phyloP scores from a whole-genome alignment of 2,329 filamentous ascomycete species.

The Penicillium janthinellum region DNA sequence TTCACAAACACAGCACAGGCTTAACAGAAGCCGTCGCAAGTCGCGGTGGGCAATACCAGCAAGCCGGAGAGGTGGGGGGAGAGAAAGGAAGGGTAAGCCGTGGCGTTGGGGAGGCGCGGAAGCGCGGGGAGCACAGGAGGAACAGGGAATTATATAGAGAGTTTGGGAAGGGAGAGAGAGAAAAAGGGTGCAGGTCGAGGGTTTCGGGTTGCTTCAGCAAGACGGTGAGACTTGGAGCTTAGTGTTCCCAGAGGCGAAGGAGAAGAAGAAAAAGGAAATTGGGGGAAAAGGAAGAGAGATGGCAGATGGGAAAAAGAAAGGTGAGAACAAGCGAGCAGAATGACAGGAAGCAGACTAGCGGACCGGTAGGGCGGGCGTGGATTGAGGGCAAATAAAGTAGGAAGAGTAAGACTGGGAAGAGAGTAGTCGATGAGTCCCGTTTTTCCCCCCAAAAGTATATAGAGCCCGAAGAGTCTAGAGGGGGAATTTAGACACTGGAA shows the following conservation, averaged over 20 bases:
- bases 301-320: slow-evolving; percentile 6
- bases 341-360: background rate
- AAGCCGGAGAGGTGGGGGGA: background rate
- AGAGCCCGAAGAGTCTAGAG: background rate
- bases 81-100: slow-evolving; percentile 14
- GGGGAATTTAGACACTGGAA: background rate
- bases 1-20: background rate
- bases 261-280: background rate
- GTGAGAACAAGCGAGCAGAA: slow-evolving; percentile 5
- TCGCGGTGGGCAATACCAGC: background rate
- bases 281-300: background rate
- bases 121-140: slow-evolving; percentile 16
- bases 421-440: background rate
- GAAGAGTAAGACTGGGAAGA: background rate
- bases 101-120: slow-evolving; percentile 24
- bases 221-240: background rate
- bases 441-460: background rate
- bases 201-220: background rate
- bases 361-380: background rate
- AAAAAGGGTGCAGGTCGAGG: slow-evolving; percentile 1
- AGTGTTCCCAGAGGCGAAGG: background rate
- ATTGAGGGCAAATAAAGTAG: slow-evolving; percentile 1
- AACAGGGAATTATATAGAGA: slow-evolving; percentile 12
- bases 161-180: background rate
- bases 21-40: background rate